phyloP scores from a whole-genome alignment of 139 green algal genomes.

The Chlamydomonas sphaeroides region DNA sequence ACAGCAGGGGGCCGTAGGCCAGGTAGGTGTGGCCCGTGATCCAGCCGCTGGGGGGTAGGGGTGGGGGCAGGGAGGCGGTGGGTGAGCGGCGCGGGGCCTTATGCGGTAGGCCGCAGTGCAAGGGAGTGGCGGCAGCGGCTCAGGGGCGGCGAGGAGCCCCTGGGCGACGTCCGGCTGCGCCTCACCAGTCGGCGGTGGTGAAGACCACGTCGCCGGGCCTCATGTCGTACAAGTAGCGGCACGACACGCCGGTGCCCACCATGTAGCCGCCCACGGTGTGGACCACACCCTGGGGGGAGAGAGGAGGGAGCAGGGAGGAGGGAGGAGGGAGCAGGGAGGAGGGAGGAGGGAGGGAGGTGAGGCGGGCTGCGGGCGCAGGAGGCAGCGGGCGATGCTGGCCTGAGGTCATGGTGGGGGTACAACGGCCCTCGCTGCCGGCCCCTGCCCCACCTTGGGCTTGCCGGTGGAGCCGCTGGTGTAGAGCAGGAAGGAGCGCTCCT shows the following conservation, averaged over 20 bases:
- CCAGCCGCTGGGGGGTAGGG: constrained; percentile 78
- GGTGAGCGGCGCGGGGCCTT: too few species aligned
- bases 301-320: too few species aligned
- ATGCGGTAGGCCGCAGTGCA: too few species aligned
- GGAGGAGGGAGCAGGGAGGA: too few species aligned
- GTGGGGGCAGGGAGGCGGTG: not conserved
- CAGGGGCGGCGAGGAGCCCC: too few species aligned
- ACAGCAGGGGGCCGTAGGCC: constrained; percentile 86
- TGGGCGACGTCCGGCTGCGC: too few species aligned
- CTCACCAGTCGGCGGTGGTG: constrained; percentile 92
- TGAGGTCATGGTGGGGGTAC: too few species aligned
- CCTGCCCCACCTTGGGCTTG: constrained; percentile 84
- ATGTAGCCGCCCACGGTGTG: constrained; percentile 90
- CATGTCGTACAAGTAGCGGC: constrained; percentile 82
- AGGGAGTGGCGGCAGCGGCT: too few species aligned
- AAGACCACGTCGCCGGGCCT: constrained; percentile 87
- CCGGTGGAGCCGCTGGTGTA: constrained; percentile 94
- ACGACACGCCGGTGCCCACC: constrained; percentile 73
- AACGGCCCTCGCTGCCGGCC: too few species aligned
- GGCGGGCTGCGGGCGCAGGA: too few species aligned
- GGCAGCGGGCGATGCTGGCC: too few species aligned
- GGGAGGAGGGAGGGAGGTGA: too few species aligned
- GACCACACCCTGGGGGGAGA: constrained; percentile 69
- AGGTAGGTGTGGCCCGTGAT: constrained; percentile 96
- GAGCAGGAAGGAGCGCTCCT: constrained; percentile 93